A percentile compares a stretch with the other conserved stretches of the same genome.
Conservation (phyloP, 2,329 filamentous ascomycete genomes). For the Trichoderma sp. region DNA sequence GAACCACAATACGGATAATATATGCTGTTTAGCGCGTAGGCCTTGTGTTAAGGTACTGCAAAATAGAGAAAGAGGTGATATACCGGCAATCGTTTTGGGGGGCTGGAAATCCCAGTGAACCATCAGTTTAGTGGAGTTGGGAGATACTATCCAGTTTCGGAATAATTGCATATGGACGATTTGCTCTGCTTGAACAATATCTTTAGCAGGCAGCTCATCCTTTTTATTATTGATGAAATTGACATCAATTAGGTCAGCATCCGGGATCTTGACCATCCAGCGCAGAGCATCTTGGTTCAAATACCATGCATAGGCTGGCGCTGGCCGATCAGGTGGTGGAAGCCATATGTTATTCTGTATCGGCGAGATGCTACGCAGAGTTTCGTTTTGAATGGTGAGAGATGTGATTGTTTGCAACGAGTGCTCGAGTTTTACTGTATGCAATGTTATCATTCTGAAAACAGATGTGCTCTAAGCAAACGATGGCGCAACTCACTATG, state of each 20-base stretch:
- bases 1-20: not conserved
- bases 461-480: not conserved
- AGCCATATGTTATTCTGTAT: not conserved
- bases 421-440: not conserved
- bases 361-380: not conserved
- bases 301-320: not conserved
- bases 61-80: slow-evolving; percentile 1
- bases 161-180: not conserved
- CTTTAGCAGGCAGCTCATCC: not conserved
- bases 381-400: not conserved
- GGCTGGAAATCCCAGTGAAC: not conserved
- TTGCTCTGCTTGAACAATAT: not conserved
- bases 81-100: not conserved
- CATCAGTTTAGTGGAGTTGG: not conserved
- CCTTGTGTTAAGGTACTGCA: not conserved
- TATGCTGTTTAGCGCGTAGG: not conserved
- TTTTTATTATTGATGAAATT: not conserved
- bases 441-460: not conserved
- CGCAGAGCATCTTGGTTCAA: not conserved
- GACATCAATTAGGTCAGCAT: not conserved
- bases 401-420: not conserved
- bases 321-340: not conserved
- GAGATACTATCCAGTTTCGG: not conserved
- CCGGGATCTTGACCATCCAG: not conserved
- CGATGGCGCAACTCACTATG: not conserved